Conservation (phyloP, 768 basidiomycete genomes). For the Suillus ampliporus region DNA sequence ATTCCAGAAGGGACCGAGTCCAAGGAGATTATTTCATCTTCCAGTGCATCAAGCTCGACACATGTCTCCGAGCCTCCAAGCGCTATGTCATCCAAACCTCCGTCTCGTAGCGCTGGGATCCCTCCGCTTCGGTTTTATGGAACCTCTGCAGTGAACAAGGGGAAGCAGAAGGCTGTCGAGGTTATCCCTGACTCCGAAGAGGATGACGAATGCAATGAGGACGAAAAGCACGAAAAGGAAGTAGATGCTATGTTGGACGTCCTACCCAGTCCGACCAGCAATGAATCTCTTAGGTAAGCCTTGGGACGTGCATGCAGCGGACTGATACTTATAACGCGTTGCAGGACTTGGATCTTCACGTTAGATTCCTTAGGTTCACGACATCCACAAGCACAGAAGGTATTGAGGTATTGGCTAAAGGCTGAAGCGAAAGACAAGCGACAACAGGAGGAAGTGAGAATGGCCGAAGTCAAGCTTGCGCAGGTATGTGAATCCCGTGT, state of each 20-base stretch:
- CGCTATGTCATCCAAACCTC: slow-evolving; percentile 9
- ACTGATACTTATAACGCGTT: neutral
- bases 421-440: slow-evolving; percentile 82
- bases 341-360: slow-evolving; percentile 81
- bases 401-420: slow-evolving; percentile 69
- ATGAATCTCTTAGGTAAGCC: slow-evolving; percentile 30
- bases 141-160: slow-evolving; percentile 7
- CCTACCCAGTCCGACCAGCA: slow-evolving; percentile 18
- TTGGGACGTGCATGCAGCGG: no score
- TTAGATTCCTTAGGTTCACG: slow-evolving; percentile 85
- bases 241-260: slow-evolving; percentile 35
- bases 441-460: slow-evolving; percentile 42
- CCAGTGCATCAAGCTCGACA: neutral
- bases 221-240: slow-evolving; percentile 37
- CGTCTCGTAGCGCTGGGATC: slow-evolving; percentile 17
- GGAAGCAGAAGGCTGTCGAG: slow-evolving; percentile 3
- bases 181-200: slow-evolving; percentile 26
- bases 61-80: slow-evolving; percentile 9
- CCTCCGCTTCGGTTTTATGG: slow-evolving; percentile 31
- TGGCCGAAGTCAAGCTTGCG: slow-evolving; percentile 53
- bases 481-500: slow-evolving; percentile 45
- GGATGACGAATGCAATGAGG: slow-evolving; percentile 28
- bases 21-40: neutral
- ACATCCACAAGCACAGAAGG: slow-evolving; percentile 70
- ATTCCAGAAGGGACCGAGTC: no score